Percentiles rank a stretch among this genome's conserved stretches.
Conservation (phyloP, 768 basidiomycete genomes). For the Russula olivacea region DNA sequence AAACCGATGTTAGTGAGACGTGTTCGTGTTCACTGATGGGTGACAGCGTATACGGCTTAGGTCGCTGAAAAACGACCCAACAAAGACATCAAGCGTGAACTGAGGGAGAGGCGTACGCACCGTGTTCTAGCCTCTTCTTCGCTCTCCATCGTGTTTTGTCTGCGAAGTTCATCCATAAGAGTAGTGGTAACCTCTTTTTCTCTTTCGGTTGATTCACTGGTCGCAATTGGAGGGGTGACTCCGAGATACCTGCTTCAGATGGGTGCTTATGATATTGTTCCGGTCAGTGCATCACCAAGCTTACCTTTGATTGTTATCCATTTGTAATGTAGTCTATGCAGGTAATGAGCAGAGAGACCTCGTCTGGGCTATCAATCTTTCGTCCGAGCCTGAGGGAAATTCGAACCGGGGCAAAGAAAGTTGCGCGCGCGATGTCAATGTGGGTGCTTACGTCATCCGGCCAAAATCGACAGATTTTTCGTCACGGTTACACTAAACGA, state of each 20-base stretch:
- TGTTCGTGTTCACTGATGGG: neutral
- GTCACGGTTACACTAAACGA: neutral
- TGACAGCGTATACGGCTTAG: neutral
- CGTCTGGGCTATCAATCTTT: neutral
- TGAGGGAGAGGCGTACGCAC: slow-evolving; percentile 36
- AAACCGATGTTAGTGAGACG: slow-evolving; percentile 19
- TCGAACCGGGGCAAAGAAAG: neutral
- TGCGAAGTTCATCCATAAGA: slow-evolving; percentile 84
- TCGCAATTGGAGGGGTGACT: slow-evolving; percentile 83
- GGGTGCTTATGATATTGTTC: neutral
- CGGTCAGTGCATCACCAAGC: neutral
- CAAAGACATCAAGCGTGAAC: neutral
- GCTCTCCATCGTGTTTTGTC: slow-evolving; percentile 83
- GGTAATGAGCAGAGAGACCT: neutral
- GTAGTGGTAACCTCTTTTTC: slow-evolving; percentile 80
- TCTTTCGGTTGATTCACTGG: slow-evolving; percentile 61
- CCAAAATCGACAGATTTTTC: neutral
- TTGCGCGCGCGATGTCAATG: neutral
- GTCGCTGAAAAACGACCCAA: neutral
- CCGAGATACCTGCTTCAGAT: slow-evolving; percentile 56
- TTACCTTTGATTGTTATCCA: slow-evolving; percentile 23
- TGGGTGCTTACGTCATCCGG: slow-evolving; percentile 9
- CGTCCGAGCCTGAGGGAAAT: neutral
- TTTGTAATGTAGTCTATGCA: neutral
- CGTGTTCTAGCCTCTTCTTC: slow-evolving; percentile 84